Evolutionary conservation across 345 rosid genomes (phyloP), one percentile per base, ranked within the genome.

Genomic region (Dimocarpus longan): DNA sequence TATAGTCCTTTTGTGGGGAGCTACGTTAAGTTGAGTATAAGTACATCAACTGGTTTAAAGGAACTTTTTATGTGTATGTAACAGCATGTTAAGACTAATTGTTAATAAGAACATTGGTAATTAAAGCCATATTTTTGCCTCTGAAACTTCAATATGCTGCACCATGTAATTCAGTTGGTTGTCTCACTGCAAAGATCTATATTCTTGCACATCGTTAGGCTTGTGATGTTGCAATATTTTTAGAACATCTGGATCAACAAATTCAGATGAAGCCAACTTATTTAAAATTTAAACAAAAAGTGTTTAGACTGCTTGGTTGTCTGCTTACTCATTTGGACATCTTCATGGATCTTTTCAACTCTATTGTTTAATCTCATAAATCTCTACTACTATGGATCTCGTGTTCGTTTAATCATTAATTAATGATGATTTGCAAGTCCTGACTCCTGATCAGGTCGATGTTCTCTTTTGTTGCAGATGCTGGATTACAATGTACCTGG

Each of bases 401-500:
- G 32, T 28, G 32, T 70, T 57, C 13, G 57, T 10, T 75, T 56
- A 10, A 15, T 50, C 11, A n/a, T 28, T 76, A 65, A 10, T 21
- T 32, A 19, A 8, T 40, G 16, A 68, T 39, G 15, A 52, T 76
- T 67, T 56, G 10, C 71, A n/a, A 54, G 73, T 67, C 18, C 81
- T 81, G 26, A 71, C 44, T 67, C 18, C 81, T 81, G 26, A 71
- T 52, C 21, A 42, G 69, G 19, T 42, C 8, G 24, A 44, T 24
- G 8, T 81, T 18, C 66, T 54, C 79, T 19, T 67, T 15, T 78
- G 76, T 75, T 84, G 86, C 90, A 96, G 99, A 94, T 96, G 98
- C 78, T 94, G 82, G 95, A 91, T 71, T 94, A 96, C 88, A 94
- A 89, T 78, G 99, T 94, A 44, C 93, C 92, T 26, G 98, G 99